Evolutionary conservation across 208 protist genomes (phyloP), one percentile per base, ranked within the genome.

Genomic region (Acanthamoeba sp.): DNA sequence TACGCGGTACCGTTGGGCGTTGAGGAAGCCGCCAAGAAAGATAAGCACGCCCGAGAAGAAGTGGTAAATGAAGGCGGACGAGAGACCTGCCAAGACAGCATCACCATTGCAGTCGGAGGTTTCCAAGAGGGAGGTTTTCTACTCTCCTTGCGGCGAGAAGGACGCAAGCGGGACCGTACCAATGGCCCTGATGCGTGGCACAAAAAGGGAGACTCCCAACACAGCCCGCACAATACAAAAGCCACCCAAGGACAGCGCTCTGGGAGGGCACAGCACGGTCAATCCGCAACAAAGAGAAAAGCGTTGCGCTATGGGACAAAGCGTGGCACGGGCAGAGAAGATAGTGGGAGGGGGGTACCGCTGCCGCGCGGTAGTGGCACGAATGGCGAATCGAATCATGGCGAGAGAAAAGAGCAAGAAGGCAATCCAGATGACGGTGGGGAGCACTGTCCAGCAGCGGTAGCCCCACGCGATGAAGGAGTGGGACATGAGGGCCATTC

Each of bases 401-500:
- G 4, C 16, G 62, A 84, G 62, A n/a, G 90, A 76, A 32, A 84
- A 93, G 90, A 93, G 59, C 22, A 93, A 52, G 42, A 93, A 93
- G 18, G 16, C 40, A 22, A 66, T 59, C 48, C 45, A 93, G 6
- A 93, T 4, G 45, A 62, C 38, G 20, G 29, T 40, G 22, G 90
- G 64, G 0, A 84, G 36, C 12, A 38, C 29, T 5, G 90, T 76
- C 90, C 90, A 93, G 36, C 90, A 93, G 40, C 90, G 90, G 50
- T 93, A 93, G 64, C 90, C 90, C 40, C 71, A 82, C 6, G 69
- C 36, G 32, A 93, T 82, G 90, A 93, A 93, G 12, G 90, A 93
- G 32, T 84, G 66, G 5, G 90, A 76, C 66, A 82, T 59, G 29
- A 76, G 27, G 14, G 90, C 52, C 90, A 93, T 93, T 7, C 90